Evolutionary conservation across 2,329 filamentous ascomycete genomes (phyloP), one percentile per base, ranked within the genome.

Genomic region (Diaporthe longicolla): DNA sequence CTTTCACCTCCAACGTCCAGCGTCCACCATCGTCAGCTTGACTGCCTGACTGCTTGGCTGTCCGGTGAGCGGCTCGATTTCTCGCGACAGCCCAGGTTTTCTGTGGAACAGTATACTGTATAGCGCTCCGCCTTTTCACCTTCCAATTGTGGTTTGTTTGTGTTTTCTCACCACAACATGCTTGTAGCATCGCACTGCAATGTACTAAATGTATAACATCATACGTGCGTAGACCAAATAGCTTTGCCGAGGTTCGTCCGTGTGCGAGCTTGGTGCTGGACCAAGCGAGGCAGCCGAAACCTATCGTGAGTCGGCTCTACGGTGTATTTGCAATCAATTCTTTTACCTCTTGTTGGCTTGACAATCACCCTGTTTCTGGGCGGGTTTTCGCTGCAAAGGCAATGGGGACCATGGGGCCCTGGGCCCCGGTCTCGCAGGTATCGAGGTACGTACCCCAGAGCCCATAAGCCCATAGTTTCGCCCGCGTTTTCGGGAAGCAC

Each of bases 361-460:
- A 65, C 59, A 65, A 48, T 65, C 43, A 48, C 40, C 40, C 59
- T 45, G 15, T 32, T 40, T 48, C 26, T 50, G 40, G 24, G 59
- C 59, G 26, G 43, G 43, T 65, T 35, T 43, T 32, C 21, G 40
- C 10, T 45, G n/a, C 32, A 37, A 15, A 17, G n/a, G 26, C 2
- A 19, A 11, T 54, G 9, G 24, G 21, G 24, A n/a, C 10, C 7
- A n/a, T 11, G 19, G 29, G 54, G n/a, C 26, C 26, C 40, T 43
- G 40, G 40, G 15, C 15, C 40, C 4, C 40, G 40, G 15, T 43
- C 15, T 43, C 40, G 26, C 54, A 37, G 19, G 24, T 2, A 59
- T 43, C n/a, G 35, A 48, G 59, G 59, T 48, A 65, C 59, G 59
- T 65, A 65, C 59, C 43, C 26, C 37, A n/a, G n/a, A n/a, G n/a